A percentile compares a stretch with the other conserved stretches of the same genome.
Conservation (phyloP, 768 basidiomycete genomes). For the Serendipita sp. region DNA sequence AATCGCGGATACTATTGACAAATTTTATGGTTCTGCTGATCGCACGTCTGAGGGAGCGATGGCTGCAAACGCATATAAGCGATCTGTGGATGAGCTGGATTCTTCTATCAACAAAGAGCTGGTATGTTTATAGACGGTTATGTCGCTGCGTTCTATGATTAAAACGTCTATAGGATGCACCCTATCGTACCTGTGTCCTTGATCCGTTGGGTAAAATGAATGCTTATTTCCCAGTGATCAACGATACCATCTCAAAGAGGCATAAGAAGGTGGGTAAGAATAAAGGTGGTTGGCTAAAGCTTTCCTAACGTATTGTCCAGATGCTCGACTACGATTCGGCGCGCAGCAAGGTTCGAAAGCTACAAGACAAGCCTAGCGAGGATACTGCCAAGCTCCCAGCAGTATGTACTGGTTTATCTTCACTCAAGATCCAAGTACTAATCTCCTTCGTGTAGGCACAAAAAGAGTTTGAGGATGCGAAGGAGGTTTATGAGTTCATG, state of each 20-base stretch:
- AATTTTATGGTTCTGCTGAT: slow-evolving; percentile 81
- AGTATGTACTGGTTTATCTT: slow-evolving; percentile 24
- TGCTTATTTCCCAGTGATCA: slow-evolving; percentile 83
- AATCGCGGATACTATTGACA: slow-evolving; percentile 83
- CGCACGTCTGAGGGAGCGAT: slow-evolving; percentile 80
- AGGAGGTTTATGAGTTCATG: slow-evolving; percentile 83
- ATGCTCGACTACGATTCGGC: slow-evolving; percentile 91
- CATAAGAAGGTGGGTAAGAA: slow-evolving; percentile 69
- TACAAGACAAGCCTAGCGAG: slow-evolving; percentile 82
- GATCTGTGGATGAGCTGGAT: slow-evolving; percentile 88
- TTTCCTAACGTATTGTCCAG: slow-evolving; percentile 24
- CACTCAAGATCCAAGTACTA: not conserved
- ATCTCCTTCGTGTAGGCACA: slow-evolving; percentile 43
- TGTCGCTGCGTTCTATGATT: not conserved
- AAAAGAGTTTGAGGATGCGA: slow-evolving; percentile 87
- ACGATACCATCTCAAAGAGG: slow-evolving; percentile 84
- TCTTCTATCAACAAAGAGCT: slow-evolving; percentile 68
- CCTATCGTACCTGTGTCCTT: slow-evolving; percentile 85
- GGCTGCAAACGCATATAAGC: slow-evolving; percentile 92
- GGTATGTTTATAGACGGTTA: slow-evolving; percentile 29
- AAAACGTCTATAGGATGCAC: slow-evolving; percentile 48
- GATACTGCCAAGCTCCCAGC: slow-evolving; percentile 82
- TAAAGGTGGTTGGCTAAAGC: not conserved
- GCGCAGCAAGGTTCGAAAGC: slow-evolving; percentile 74
- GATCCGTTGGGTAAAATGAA: slow-evolving; percentile 96